Evolutionary conservation across 2,329 filamentous ascomycete genomes (phyloP).

Genomic region (Scedosporium boydii): DNA sequence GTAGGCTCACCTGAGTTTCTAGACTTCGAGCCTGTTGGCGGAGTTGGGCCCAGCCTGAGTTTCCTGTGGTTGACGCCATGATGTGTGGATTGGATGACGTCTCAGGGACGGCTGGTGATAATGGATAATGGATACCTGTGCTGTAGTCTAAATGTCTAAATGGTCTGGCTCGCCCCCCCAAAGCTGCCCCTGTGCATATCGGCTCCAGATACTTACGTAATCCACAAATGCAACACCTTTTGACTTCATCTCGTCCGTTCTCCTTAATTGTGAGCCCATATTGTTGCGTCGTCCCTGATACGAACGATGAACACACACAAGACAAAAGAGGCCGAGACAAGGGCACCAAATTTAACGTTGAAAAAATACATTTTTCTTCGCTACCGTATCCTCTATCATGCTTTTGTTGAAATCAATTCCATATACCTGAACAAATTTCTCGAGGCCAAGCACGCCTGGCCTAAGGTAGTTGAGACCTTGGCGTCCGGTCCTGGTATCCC

Average conservation of each 20-base stretch:
- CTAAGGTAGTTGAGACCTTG: constrained; percentile 7
- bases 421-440: background rate
- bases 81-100: constrained; percentile 9
- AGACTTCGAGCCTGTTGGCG: constrained; percentile 83
- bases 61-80: constrained; percentile 46
- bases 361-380: background rate
- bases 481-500: background rate
- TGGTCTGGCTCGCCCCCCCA: too few species aligned
- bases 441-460: constrained; percentile 4
- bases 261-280: too few species aligned
- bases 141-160: too few species aligned
- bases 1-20: constrained; percentile 68
- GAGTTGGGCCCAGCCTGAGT: constrained; percentile 79
- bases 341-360: background rate
- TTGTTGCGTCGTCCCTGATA: too few species aligned
- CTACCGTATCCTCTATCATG: background rate
- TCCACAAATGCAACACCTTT: background rate
- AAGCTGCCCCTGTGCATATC: too few species aligned
- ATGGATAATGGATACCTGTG: too few species aligned
- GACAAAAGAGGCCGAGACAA: too few species aligned
- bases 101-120: background rate
- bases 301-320: too few species aligned
- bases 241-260: background rate
- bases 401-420: constrained; percentile 4
- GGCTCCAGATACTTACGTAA: background rate